Conservation (phyloP, 139 green algal species). For the Tetratostichococcus sp. region DNA sequence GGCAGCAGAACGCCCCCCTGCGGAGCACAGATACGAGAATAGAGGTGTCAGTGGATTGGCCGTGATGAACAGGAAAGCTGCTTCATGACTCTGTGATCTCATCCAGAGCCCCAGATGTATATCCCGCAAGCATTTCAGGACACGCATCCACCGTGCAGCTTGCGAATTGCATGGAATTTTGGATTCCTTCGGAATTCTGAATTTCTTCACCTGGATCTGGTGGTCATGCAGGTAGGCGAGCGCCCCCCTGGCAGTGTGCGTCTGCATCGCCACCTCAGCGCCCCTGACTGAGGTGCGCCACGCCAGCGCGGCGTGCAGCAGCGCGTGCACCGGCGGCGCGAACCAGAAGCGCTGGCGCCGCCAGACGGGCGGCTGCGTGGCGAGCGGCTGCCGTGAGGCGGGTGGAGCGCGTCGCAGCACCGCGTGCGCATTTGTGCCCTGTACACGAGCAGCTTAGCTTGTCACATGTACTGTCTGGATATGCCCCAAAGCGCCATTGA, state of each 20-base stretch:
- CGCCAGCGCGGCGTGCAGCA: slow-evolving; percentile 16
- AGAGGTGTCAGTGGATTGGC: too few species aligned
- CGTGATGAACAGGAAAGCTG: too few species aligned
- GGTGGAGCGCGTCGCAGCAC: slow-evolving; percentile 20
- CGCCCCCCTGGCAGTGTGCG: neutral
- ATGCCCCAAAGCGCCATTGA: too few species aligned
- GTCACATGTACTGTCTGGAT: too few species aligned
- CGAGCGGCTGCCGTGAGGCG: neutral
- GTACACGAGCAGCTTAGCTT: neutral
- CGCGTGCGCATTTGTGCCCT: slow-evolving; percentile 74
- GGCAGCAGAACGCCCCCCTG: slow-evolving; percentile 9
- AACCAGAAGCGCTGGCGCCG: slow-evolving; percentile 15
- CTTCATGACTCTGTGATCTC: too few species aligned
- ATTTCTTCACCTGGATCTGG: slow-evolving; percentile 2
- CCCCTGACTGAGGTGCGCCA: neutral
- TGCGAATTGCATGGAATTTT: too few species aligned
- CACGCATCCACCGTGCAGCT: too few species aligned
- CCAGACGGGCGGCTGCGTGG: neutral
- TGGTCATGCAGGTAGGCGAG: slow-evolving; percentile 59
- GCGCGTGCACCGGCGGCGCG: slow-evolving; percentile 23
- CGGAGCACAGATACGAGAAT: too few species aligned
- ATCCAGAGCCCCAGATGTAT: too few species aligned
- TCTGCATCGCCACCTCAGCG: neutral
- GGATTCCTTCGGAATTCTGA: neutral
- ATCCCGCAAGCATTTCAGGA: too few species aligned